These are phyloP conservation scores for Fraxinus floribunda DNA, from an alignment of 305 asterid species.

Conservation along the genomic window DNA sequence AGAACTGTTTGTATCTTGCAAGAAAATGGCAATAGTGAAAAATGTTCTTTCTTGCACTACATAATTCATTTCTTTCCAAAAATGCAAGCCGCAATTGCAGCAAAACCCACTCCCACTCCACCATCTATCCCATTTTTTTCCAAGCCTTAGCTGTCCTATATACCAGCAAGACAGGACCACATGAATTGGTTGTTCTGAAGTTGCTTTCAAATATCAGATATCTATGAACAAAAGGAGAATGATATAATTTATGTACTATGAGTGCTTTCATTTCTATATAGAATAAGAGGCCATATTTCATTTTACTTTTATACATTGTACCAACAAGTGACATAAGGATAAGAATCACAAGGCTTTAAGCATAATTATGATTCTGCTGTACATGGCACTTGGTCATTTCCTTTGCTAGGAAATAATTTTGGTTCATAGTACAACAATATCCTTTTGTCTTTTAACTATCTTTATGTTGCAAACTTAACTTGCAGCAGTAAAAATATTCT, in stretches of 20 bases:
- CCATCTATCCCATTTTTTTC: neutral
- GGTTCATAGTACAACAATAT: conserved; percentile 2
- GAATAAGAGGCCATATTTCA: conserved; percentile 23
- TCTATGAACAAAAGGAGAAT: conserved; percentile 28
- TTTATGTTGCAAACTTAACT: neutral
- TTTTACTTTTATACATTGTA: neutral
- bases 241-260: conserved; percentile 6
- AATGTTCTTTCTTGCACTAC: conserved; percentile 7
- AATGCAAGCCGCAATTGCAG: conserved; percentile 32
- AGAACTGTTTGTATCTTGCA: neutral
- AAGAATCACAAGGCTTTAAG: neutral
- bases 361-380: neutral
- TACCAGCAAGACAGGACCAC: conserved; percentile 29
- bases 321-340: neutral
- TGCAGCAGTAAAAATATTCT: neutral
- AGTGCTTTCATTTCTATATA: conserved; percentile 38
- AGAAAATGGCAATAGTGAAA: conserved; percentile 6
- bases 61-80: conserved; percentile 28
- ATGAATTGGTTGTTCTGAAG: conserved; percentile 22
- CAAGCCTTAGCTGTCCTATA: conserved; percentile 23
- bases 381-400: conserved; percentile 19
- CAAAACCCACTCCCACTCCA: neutral
- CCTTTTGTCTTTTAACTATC: conserved; percentile 12
- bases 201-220: conserved; percentile 40
- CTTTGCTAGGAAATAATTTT: conserved; percentile 17